These are phyloP conservation scores for Russula sp. DNA, from an alignment of 768 basidiomycete genomes.

Conservation along the genomic window DNA sequence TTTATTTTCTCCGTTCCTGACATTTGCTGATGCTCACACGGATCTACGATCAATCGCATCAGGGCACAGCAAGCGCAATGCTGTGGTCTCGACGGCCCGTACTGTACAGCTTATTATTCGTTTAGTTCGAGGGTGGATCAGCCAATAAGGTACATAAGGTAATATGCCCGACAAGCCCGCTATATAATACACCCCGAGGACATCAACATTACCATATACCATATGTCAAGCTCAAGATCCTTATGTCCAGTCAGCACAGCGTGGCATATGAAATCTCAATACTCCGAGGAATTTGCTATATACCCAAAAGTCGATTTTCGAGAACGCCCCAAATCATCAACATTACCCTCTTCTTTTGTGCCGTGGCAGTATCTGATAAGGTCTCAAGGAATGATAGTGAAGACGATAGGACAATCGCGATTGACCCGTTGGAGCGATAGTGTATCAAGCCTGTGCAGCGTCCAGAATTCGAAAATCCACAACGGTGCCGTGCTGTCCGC, in stretches of 20 bases:
- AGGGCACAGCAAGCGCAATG: conserved; percentile 1
- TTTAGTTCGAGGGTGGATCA: background rate
- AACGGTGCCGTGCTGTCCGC: too few relatives aligned
- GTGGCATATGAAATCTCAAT: background rate
- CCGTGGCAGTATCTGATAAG: background rate
- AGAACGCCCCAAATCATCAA: background rate
- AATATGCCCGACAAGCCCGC: background rate
- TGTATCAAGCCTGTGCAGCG: background rate
- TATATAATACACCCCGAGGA: background rate
- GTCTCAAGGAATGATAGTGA: background rate
- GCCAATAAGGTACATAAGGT: background rate
- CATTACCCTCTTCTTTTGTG: background rate
- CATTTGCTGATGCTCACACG: background rate
- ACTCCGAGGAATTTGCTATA: too few relatives aligned
- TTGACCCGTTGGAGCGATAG: too few relatives aligned
- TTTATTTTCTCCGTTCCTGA: background rate
- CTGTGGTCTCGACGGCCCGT: too few relatives aligned
- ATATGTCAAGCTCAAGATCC: background rate
- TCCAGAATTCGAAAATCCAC: background rate
- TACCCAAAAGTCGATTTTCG: background rate
- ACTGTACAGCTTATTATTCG: background rate
- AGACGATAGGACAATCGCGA: too few relatives aligned
- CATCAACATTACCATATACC: background rate
- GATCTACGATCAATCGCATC: background rate
- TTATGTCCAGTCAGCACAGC: background rate